These are phyloP conservation scores for Exophiala aquamarina DNA, from an alignment of 2,329 filamentous ascomycete genomes.

Conservation along the genomic window DNA sequence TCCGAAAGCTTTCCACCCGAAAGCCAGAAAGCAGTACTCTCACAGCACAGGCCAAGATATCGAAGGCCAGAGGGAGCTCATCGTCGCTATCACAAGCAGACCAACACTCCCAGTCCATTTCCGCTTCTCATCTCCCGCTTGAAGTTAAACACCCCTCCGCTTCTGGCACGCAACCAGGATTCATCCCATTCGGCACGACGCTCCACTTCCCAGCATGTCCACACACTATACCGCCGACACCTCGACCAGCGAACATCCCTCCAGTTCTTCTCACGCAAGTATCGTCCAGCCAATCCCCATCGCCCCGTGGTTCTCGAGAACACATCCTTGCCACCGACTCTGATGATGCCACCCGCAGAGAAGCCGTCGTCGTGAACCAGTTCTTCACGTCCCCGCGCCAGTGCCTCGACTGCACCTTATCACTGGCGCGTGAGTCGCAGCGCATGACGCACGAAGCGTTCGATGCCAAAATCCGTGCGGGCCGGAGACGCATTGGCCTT, in stretches of 20 bases:
- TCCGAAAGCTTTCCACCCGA: slow-evolving; percentile 8
- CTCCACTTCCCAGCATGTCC: slow-evolving; percentile 13
- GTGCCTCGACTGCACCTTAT: slow-evolving; percentile 15
- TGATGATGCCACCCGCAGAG: not conserved
- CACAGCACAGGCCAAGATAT: too few species aligned
- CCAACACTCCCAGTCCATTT: too few species aligned
- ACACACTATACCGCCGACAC: slow-evolving; percentile 15
- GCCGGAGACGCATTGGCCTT: not conserved
- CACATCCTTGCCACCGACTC: not conserved
- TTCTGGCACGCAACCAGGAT: not conserved
- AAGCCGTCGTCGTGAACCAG: not conserved
- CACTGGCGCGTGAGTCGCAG: slow-evolving; percentile 2
- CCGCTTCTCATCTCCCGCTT: not conserved
- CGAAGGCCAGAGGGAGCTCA: too few species aligned
- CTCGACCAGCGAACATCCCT: slow-evolving; percentile 11
- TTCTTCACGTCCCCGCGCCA: slow-evolving; percentile 6
- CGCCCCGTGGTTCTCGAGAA: not conserved
- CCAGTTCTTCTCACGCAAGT: slow-evolving; percentile 9
- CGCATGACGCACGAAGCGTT: not conserved
- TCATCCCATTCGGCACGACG: slow-evolving; percentile 9
- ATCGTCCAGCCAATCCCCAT: not conserved
- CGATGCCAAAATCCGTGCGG: not conserved
- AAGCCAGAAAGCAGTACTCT: too few species aligned
- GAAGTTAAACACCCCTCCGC: too few species aligned
- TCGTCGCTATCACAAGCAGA: too few species aligned